Conservation (phyloP, 306 rosid species). For the Prunus persica region DNA sequence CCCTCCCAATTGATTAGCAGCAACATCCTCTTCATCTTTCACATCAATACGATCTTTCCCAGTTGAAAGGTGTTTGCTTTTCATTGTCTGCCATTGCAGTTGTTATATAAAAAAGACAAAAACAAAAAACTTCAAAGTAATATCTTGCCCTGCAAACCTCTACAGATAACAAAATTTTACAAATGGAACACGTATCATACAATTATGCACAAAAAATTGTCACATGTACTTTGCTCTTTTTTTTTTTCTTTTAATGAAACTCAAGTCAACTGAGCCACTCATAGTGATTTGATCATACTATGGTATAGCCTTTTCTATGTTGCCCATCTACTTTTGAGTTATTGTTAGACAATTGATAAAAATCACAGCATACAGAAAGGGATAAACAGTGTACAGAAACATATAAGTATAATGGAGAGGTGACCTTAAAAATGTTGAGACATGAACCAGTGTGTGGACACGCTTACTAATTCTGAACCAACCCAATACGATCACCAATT, state of each 20-base stretch:
- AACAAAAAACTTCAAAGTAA: neutral
- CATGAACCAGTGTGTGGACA: no score
- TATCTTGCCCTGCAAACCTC: neutral
- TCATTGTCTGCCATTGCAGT: slow-evolving; percentile 16
- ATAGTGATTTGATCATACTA: no score
- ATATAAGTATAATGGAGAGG: no score
- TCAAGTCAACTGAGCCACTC: no score
- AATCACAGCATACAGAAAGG: no score
- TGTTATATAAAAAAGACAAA: neutral
- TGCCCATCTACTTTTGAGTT: neutral
- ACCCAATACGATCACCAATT: neutral
- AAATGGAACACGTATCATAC: neutral
- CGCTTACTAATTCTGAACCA: no score
- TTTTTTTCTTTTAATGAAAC: no score
- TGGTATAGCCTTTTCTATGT: neutral
- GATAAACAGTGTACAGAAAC: no score
- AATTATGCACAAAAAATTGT: neutral
- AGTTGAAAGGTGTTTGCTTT: slow-evolving; percentile 10
- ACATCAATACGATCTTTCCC: slow-evolving; percentile 8
- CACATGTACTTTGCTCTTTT: no score
- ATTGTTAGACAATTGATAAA: no score
- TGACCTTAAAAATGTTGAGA: no score
- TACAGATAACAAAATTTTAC: neutral
- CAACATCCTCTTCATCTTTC: slow-evolving; percentile 21
- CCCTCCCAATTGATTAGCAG: slow-evolving; percentile 12